These are phyloP conservation scores for Sporobolomyces roseus DNA, from an alignment of 768 basidiomycete species.

Conservation along the genomic window DNA sequence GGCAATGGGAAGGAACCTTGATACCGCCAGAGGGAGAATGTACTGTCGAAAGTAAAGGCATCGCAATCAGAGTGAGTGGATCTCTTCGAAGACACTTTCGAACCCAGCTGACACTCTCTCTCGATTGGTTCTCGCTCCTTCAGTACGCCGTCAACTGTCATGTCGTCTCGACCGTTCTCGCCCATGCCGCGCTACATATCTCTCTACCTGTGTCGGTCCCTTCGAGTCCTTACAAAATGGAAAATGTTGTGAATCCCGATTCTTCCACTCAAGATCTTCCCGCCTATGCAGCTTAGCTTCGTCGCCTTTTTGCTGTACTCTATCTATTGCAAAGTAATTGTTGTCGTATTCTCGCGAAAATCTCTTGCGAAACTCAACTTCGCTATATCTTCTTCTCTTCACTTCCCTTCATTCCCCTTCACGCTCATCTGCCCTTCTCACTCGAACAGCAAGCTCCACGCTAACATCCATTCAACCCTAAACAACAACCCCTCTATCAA, in stretches of 20 bases:
- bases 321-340: background rate
- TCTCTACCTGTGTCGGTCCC: slow-evolving; percentile 20
- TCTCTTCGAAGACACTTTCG: too few relatives aligned
- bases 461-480: background rate
- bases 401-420: background rate
- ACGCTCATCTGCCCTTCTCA: background rate
- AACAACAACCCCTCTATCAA: slow-evolving; percentile 1
- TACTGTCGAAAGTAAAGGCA: slow-evolving; percentile 5
- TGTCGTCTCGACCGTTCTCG: slow-evolving; percentile 17
- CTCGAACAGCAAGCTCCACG: background rate
- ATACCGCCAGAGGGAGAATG: background rate
- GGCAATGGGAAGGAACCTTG: slow-evolving; percentile 8
- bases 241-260: background rate
- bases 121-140: too few relatives aligned
- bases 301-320: background rate
- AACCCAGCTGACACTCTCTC: background rate
- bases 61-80: slow-evolving; percentile 7
- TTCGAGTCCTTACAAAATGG: slow-evolving; percentile 10
- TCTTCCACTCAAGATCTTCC: background rate
- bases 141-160: slow-evolving; percentile 21
- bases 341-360: background rate
- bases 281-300: background rate
- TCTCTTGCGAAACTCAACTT: too few relatives aligned
- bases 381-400: too few relatives aligned
- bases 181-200: slow-evolving; percentile 7